Evolutionary conservation across 257 asterid genomes (phyloP).

Genomic region (Osmanthus fragrans): DNA sequence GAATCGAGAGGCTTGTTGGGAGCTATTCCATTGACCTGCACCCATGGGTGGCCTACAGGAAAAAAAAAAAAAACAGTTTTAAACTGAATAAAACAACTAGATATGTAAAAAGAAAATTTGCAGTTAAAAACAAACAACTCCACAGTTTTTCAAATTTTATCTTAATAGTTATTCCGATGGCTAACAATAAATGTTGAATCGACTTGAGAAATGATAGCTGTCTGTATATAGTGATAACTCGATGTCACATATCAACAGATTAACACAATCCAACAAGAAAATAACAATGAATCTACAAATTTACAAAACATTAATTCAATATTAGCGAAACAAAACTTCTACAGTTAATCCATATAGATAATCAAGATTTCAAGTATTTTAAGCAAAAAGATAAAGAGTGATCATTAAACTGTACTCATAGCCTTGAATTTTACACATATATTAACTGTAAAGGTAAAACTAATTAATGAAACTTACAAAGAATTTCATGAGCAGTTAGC

Average conservation of each 20-base stretch:
- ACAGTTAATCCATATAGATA: no score
- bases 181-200: no score
- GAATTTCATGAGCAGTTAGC: constrained; percentile 36
- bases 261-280: not conserved
- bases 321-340: no score
- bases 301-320: not conserved
- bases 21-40: constrained; percentile 27
- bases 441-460: not conserved
- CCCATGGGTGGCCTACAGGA: constrained; percentile 26
- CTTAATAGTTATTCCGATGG: not conserved
- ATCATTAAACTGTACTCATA: not conserved
- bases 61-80: not conserved
- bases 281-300: not conserved
- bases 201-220: no score
- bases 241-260: not conserved
- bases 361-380: no score
- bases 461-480: constrained; percentile 24
- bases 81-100: not conserved
- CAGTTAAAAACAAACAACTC: not conserved
- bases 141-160: not conserved
- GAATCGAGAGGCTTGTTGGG: constrained; percentile 31
- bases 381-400: no score
- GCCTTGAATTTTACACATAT: not conserved
- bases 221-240: not conserved
- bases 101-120: not conserved